Evolutionary conservation across 495 filamentous ascomycete species (phyloP), one percentile per base, ranked within the genome.

Genomic region (Pseudoneurospora amorphoporcata): DNA sequence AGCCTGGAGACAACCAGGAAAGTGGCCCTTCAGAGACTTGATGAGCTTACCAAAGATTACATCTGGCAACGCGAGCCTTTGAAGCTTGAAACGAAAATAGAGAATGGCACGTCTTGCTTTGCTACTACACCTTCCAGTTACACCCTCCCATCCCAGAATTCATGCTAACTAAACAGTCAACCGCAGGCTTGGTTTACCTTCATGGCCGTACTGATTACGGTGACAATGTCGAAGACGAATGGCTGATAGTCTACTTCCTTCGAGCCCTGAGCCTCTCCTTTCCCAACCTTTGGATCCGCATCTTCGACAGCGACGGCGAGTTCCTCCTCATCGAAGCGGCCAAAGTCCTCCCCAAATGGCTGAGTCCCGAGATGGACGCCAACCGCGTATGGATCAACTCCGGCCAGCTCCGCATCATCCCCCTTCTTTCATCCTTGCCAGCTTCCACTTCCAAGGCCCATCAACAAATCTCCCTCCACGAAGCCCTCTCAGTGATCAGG

Each of bases 271-370:
- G 90, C 77, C 91, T 85, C 75, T 81, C 87, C 71, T 93, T 92
- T 74, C 84, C 87, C 70, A 87, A 92, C 71, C 83, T 94, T 8
- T 98, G 95, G 95, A 86, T 94, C 47, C 88, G 90, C 68, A 87
- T 97, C 6, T 88, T 85, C 73, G 95, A 99, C 80, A 90, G 89
- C 35, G 96, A 98, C 83, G 95, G 95, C 73, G 93, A 99, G 77
- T 99, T 99, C 76, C 87, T 99, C 41, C 88, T 98, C 68, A 90
- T 97, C 76, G 95, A 99, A 82, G 96, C 95, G 40, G 95, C 96
- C 19, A 94, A 92, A 68, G 89, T 89, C 16, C 83, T 98, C 2
- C 95, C 96, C 16, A 88, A 86, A 43, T 98, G 95, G 95, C 81
- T 99, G 70, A 97, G 92, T 75, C 96, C 96, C 0, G 95, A 98